phyloP scores from a whole-genome alignment of 495 filamentous ascomycete genomes.

The Polyplosphaeria fusca region DNA sequence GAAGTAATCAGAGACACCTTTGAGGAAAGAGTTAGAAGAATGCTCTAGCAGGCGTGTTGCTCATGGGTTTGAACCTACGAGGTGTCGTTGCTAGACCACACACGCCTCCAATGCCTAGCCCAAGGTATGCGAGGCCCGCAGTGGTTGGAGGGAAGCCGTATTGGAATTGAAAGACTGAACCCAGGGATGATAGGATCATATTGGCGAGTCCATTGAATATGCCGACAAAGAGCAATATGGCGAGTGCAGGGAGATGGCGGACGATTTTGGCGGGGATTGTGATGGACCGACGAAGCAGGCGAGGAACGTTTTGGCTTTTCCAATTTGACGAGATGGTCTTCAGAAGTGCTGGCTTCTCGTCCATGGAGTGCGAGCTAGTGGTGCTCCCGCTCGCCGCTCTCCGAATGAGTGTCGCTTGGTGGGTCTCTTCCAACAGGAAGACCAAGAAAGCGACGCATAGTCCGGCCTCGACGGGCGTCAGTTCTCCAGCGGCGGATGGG shows the following conservation, averaged over 20 bases:
- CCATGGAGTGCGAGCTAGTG: neutral
- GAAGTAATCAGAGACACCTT: too few relatives aligned
- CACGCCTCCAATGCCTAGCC: constrained; percentile 22
- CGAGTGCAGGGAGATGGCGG: neutral
- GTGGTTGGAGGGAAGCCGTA: constrained; percentile 43
- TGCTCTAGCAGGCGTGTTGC: neutral
- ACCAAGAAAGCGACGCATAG: neutral
- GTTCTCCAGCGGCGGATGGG: too few relatives aligned
- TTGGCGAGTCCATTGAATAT: neutral
- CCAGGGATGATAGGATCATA: neutral
- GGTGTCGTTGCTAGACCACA: neutral
- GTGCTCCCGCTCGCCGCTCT: neutral
- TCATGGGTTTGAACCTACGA: neutral
- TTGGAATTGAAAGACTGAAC: constrained; percentile 49
- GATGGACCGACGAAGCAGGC: neutral
- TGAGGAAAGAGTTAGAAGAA: too few relatives aligned
- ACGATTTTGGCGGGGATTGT: neutral
- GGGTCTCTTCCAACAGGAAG: neutral
- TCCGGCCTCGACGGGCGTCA: constrained; percentile 1
- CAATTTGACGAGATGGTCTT: neutral
- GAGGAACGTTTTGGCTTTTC: neutral
- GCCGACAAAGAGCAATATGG: neutral
- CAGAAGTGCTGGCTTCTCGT: neutral
- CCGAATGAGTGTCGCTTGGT: neutral
- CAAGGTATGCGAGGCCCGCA: constrained; percentile 33